Conservation (phyloP, 2,329 filamentous ascomycete genomes). For the Ascochyta clinopodiicola region DNA sequence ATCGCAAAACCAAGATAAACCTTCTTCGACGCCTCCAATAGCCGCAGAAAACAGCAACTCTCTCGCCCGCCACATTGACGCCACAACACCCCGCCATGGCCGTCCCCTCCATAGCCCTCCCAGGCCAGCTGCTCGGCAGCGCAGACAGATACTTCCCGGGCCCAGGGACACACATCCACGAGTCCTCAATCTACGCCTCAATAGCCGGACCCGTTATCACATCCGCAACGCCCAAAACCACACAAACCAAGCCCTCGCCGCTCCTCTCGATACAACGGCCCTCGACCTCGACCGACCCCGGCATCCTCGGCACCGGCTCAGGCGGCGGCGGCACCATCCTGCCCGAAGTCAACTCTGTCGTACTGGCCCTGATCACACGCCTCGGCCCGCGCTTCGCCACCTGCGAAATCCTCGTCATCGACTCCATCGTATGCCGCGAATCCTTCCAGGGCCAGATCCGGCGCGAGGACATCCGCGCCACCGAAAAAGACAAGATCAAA, state of each 20-base stretch:
- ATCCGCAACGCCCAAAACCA: slow-evolving; percentile 60
- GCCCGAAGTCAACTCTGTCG: slow-evolving; percentile 79
- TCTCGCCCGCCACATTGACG: too few species aligned
- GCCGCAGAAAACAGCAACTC: background rate
- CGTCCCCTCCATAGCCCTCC: slow-evolving; percentile 67
- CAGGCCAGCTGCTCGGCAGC: slow-evolving; percentile 80
- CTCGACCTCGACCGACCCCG: slow-evolving; percentile 17
- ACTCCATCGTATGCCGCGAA: slow-evolving; percentile 69
- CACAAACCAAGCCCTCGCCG: slow-evolving; percentile 55
- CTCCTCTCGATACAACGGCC: slow-evolving; percentile 48
- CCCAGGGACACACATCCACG: slow-evolving; percentile 82
- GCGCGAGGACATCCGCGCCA: slow-evolving; percentile 89
- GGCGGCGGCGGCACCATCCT: slow-evolving; percentile 70
- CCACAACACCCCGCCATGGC: slow-evolving; percentile 26
- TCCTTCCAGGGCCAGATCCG: slow-evolving; percentile 87
- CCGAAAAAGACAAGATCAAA: slow-evolving; percentile 93
- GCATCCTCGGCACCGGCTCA: slow-evolving; percentile 30
- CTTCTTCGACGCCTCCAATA: background rate
- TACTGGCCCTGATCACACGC: slow-evolving; percentile 85
- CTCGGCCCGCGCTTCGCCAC: slow-evolving; percentile 85
- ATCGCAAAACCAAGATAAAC: too few species aligned
- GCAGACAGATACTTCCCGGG: slow-evolving; percentile 73
- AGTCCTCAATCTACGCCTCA: slow-evolving; percentile 78
- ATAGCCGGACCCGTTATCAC: slow-evolving; percentile 73
- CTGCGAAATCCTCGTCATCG: slow-evolving; percentile 84